A percentile compares a stretch with the other conserved stretches of the same genome.
phyloP scores from a whole-genome alignment of 2,329 filamentous ascomycete genomes.

The Sporothrix inflata region DNA sequence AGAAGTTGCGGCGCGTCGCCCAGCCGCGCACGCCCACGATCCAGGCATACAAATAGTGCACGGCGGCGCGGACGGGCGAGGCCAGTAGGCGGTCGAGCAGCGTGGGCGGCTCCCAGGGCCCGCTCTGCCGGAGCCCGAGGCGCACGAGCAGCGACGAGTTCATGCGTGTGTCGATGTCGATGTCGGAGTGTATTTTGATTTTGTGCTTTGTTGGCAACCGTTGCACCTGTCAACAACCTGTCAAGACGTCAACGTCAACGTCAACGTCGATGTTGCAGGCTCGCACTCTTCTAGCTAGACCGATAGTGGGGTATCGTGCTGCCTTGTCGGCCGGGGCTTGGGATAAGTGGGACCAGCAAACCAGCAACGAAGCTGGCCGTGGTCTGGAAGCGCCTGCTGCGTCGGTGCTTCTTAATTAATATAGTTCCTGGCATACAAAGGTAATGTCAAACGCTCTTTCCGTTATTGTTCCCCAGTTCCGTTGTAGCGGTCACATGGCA shows the following conservation, averaged over 20 bases:
- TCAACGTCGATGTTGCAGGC: not conserved
- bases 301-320: not conserved
- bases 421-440: not conserved
- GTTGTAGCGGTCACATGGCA: not conserved
- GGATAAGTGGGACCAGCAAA: not conserved
- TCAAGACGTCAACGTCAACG: not conserved
- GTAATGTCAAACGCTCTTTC: not conserved
- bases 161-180: not conserved
- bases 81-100: conserved; percentile 65
- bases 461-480: not conserved
- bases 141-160: conserved; percentile 27
- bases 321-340: not conserved
- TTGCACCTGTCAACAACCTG: not conserved
- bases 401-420: not conserved
- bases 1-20: conserved; percentile 16
- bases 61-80: conserved; percentile 68
- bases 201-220: not conserved
- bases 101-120: conserved; percentile 44
- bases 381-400: not conserved
- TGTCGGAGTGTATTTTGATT: not conserved
- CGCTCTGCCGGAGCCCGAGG: conserved; percentile 32
- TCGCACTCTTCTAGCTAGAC: not conserved
- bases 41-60: conserved; percentile 64
- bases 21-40: conserved; percentile 64
- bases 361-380: not conserved